phyloP scores from a whole-genome alignment of 2,329 filamentous ascomycete genomes.

The Phoma sp. region DNA sequence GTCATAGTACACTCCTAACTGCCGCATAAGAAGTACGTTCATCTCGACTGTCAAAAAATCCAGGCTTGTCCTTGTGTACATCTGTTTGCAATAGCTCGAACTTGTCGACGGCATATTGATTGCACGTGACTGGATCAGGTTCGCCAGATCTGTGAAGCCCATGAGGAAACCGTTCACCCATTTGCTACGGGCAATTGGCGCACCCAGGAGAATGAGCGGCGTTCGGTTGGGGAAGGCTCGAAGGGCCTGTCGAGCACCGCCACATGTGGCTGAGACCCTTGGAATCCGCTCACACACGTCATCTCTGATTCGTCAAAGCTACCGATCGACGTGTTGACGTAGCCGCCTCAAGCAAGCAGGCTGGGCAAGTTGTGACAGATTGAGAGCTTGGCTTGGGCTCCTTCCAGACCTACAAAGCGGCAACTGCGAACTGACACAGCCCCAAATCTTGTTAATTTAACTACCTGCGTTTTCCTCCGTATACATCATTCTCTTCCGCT shows the following conservation, averaged over 20 bases:
- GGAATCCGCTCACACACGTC: neutral
- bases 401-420: slow-evolving; percentile 7
- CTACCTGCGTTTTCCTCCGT: neutral
- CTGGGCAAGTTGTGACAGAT: slow-evolving; percentile 9
- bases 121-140: neutral
- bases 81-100: neutral
- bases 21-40: neutral
- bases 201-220: neutral
- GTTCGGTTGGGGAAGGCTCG: neutral
- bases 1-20: neutral
- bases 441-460: slow-evolving; percentile 11
- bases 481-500: slow-evolving; percentile 2
- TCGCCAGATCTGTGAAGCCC: neutral
- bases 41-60: neutral
- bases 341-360: slow-evolving; percentile 12
- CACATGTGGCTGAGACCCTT: neutral
- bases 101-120: neutral
- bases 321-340: slow-evolving; percentile 11
- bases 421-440: slow-evolving; percentile 11
- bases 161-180: neutral
- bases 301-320: slow-evolving; percentile 11
- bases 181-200: neutral
- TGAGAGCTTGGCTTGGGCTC: slow-evolving; percentile 12
- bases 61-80: neutral
- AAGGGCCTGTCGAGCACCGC: neutral